Base-by-base conservation (phyloP, 345 rosid genomes). In the Acer negundo region DNA sequence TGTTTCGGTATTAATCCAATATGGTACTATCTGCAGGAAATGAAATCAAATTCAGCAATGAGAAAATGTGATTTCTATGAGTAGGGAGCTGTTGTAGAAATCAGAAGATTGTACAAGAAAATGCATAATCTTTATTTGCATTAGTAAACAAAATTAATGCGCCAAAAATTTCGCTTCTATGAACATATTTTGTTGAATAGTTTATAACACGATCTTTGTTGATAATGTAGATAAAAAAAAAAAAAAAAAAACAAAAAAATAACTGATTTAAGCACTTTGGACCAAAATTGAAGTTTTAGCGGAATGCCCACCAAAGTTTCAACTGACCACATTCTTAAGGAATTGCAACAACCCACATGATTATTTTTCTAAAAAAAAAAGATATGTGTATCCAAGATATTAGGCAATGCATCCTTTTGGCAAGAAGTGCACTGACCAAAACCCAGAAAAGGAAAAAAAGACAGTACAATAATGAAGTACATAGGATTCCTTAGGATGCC, bases 1-100 rank as follows among this genome's bases (percentile, higher is more conserved):
- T 23, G 31, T 51, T 62, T 13, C 12, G 72, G 26, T 75, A 67
- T 46, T 44, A 40, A 11, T 69, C 42, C 3, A 26, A 74, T 67
- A 74, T 19, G 42, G 0, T 28, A 46, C 38, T 44, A 59, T 62
- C 80, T 72, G 82, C 22, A 62, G 62, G 12, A 75, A 74, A 51
- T 71, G 22, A 75, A 10, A 61, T 11, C 8, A 19, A 79, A 58
- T 69, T 73, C 26, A 76, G 80, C 22, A 26, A 28, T 1, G 22
- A 72, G 46, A 17, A 38, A 13, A 47, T 47, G 73, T 47, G 58
- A 68, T 47, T 4, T 47, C 22, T 4, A 59, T 22, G 26, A 22
- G 11, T 9, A 20, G 63, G 63, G 13, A 59, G 26, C 4, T 0
- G 5, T 59, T 59, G 24, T 59, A 20, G 26, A 59, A 24, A 65